Evolutionary conservation across 305 asterid genomes (phyloP), one percentile per base, ranked within the genome.

Genomic region (Plantago coronopus): DNA sequence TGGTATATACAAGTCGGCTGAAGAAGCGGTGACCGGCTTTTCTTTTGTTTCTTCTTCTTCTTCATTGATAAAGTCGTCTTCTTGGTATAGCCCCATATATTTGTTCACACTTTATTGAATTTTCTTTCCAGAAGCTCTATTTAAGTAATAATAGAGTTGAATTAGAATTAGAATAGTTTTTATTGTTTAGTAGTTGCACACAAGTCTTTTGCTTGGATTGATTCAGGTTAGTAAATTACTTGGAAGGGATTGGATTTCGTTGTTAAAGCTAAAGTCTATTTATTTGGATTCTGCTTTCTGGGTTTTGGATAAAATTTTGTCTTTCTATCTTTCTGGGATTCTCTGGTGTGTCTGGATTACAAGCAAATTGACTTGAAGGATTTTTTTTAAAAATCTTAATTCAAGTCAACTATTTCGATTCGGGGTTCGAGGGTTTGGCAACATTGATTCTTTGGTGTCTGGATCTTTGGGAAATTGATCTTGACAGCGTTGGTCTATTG

Each of bases 1-100:
- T 50, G n/a, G n/a, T n/a, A 31, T 48, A 25, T 56, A 53, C 67
- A 54, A 71, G 78, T 71, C 76, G 78, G 81, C 43, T 66, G 18
- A 51, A 73, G 18, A 51, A 73, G 70, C 69, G 69, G 62, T 44
- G 63, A 63, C 45, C 64, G 31, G 37, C 48, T 44, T 61, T 1
- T 23, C 48, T 34, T 48, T 48, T 40, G 57, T 34, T 48, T 48
- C 12, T 61, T 68, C 45, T 48, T 48, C 12, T 61, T 68, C 45
- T 43, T 14, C 42, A 54, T 57, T 62, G n/a, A 50, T 65, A 17
- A 16, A 40, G 67, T 65, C 54, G 63, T 18, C 51, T 15, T 23
- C n/a, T 20, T 48, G 20, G 16, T 40, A 45, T 57, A 0, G 1
- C 21, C 66, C 60, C 54, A 21, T 40, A 6, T 12, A 12, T 42